Evolutionary conservation across 257 asterid genomes (phyloP).

Genomic region (Leptodermis oblonga): DNA sequence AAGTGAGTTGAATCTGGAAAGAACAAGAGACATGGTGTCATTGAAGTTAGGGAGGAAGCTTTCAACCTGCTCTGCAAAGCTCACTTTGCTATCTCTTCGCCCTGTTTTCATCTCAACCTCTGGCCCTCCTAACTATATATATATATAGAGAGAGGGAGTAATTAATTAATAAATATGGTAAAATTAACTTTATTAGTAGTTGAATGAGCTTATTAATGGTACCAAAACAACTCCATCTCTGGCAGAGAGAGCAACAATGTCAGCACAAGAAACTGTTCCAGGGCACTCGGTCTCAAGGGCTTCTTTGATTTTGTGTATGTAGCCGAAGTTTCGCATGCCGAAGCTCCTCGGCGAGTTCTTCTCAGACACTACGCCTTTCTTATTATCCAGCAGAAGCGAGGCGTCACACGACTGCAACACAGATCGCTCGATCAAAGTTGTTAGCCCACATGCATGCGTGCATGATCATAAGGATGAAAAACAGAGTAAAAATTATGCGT

Average conservation of each 20-base stretch:
- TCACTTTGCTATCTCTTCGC: conserved; percentile 56
- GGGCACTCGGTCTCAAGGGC: conserved; percentile 74
- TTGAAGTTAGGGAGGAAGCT: conserved; percentile 64
- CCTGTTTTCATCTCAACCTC: conserved; percentile 63
- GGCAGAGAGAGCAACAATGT: conserved; percentile 78
- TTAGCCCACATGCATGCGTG: not conserved
- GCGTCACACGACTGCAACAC: conserved; percentile 84
- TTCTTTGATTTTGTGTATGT: conserved; percentile 48
- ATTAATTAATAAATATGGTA: no score
- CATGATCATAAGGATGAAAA: no score
- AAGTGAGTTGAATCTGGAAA: conserved; percentile 43
- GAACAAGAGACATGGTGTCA: conserved; percentile 50
- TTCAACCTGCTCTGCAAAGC: conserved; percentile 40
- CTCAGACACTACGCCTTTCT: conserved; percentile 52
- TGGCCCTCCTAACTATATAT: conserved; percentile 65
- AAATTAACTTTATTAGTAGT: no score
- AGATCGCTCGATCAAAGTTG: not conserved
- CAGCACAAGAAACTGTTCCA: conserved; percentile 77
- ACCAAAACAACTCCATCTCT: conserved; percentile 71
- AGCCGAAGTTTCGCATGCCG: conserved; percentile 76
- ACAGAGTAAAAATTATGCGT: no score
- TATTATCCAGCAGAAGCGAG: conserved; percentile 53
- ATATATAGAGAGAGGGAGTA: no score
- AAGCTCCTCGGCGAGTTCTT: conserved; percentile 44
- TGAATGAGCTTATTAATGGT: conserved; percentile 9